Conservation (phyloP, 2,329 filamentous ascomycete genomes). For the Rhynchosporium graminicola region DNA sequence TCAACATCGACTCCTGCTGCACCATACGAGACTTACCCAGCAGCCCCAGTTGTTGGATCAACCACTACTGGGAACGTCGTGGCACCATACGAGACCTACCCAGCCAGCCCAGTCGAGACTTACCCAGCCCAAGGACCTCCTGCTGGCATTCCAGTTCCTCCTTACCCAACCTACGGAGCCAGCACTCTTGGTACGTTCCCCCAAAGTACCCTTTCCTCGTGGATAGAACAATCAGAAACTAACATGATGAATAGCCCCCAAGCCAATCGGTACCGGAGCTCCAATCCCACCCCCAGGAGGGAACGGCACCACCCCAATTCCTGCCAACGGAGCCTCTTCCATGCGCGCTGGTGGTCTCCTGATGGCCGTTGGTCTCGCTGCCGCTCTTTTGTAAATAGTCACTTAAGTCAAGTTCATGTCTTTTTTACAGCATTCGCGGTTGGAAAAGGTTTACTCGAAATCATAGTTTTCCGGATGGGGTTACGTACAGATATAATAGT, state of each 20-base stretch:
- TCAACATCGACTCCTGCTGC: background rate
- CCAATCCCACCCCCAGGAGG: slow-evolving; percentile 12
- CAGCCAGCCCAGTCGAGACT: background rate
- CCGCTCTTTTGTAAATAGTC: slow-evolving; percentile 31
- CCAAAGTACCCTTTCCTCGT: background rate
- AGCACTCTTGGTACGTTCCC: slow-evolving; percentile 9
- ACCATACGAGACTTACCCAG: slow-evolving; percentile 1
- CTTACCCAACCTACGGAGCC: slow-evolving; percentile 15
- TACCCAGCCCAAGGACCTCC: slow-evolving; percentile 4
- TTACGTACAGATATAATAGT: too few relatives aligned
- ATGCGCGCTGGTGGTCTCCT: slow-evolving; percentile 31
- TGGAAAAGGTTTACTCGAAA: background rate
- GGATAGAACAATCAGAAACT: background rate
- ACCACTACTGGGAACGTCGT: slow-evolving; percentile 23
- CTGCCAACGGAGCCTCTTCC: slow-evolving; percentile 27
- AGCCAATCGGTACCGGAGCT: slow-evolving; percentile 18
- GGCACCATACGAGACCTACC: background rate
- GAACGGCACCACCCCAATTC: slow-evolving; percentile 19
- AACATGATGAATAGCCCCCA: slow-evolving; percentile 4
- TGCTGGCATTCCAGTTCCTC: slow-evolving; percentile 10
- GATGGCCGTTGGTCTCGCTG: slow-evolving; percentile 30
- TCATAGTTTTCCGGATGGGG: background rate
- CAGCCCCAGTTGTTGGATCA: slow-evolving; percentile 9
- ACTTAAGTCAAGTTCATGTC: background rate
- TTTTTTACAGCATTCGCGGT: background rate